Percentiles rank a stretch among this genome's conserved stretches.
phyloP scores from a whole-genome alignment of 1,139 yeast genomes.

The Lodderomyces beijingensis region DNA sequence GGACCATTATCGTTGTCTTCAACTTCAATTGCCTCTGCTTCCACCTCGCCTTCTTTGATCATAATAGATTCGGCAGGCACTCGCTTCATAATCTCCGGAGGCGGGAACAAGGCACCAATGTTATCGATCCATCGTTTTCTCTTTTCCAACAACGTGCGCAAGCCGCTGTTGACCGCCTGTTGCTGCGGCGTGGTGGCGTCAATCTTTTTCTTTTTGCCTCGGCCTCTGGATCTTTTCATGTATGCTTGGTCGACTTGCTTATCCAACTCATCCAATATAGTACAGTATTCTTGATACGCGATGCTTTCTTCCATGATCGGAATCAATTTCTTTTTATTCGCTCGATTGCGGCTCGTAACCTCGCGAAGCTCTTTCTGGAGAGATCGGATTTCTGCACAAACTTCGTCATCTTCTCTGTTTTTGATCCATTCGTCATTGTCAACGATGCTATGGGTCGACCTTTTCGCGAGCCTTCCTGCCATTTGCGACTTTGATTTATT shows the following conservation, averaged over 20 bases:
- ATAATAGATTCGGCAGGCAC: constrained; percentile 63
- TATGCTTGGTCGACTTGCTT: constrained; percentile 96
- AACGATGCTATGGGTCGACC: constrained; percentile 31
- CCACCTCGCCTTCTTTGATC: constrained; percentile 37
- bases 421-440: constrained; percentile 74
- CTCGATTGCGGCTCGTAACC: constrained; percentile 60
- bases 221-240: constrained; percentile 76
- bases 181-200: constrained; percentile 35
- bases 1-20: constrained; percentile 17
- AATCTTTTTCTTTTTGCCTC: constrained; percentile 73
- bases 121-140: constrained; percentile 83
- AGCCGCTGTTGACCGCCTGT: constrained; percentile 68
- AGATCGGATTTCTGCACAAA: constrained; percentile 74
- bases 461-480: constrained; percentile 18
- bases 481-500: constrained; percentile 16
- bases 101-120: constrained; percentile 78
- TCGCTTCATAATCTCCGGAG: constrained; percentile 68
- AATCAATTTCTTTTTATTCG: constrained; percentile 59
- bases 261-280: constrained; percentile 87
- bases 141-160: constrained; percentile 77
- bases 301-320: constrained; percentile 85
- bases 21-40: constrained; percentile 42
- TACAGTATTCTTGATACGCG: constrained; percentile 92
- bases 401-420: constrained; percentile 90
- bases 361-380: constrained; percentile 67